Evolutionary conservation across 2,329 filamentous ascomycete species (phyloP), one percentile per base, ranked within the genome.

Genomic region (Graphilbum sp.): DNA sequence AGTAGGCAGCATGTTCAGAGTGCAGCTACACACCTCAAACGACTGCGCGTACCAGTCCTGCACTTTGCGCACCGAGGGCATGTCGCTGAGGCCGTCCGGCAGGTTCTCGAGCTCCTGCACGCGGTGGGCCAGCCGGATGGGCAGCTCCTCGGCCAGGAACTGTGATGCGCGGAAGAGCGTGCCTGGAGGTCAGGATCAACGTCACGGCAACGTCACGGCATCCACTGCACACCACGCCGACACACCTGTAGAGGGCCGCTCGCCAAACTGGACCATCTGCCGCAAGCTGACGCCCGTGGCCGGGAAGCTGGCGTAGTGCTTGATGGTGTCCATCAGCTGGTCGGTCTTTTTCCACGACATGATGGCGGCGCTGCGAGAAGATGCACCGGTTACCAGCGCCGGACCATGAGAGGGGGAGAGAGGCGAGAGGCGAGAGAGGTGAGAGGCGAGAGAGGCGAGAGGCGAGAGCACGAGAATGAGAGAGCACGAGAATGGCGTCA

Each of bases 11-110:
- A n/a, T n/a, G n/a, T n/a, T n/a, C n/a, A n/a, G n/a, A n/a, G n/a
- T n/a, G n/a, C 34, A 37, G 37, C 39, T 34, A 55, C 71, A 50
- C 72, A 94, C 87, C 75, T 98, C 90, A 54, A 98, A 98, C 37
- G 90, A 98, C 64, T 98, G 90, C 46, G 88, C 90, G 59, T 98
- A 98, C 90, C 90, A 98, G 54, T 96, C 87, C 57, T 87, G 81
- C 48, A 98, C 90, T 53, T 79, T 85, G 57, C 79, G 78, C 48
- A 98, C 94, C 11, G 90, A 96, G 30, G 87, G 84, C 90, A 98
- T 96, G 49, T 96, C 87, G 56, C 85, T 94, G 44, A 98, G 72
- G 40, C 90, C 90, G 69, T 98, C 90, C 27, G 90, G 90, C 3
- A 98, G 67, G 52, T 85, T 82, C 44, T 81, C 77, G 41, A 98